Evolutionary conservation across 179 eudicot genomes (phyloP), one percentile per base, ranked within the genome.

Genomic region (Amaranthus tricolor): DNA sequence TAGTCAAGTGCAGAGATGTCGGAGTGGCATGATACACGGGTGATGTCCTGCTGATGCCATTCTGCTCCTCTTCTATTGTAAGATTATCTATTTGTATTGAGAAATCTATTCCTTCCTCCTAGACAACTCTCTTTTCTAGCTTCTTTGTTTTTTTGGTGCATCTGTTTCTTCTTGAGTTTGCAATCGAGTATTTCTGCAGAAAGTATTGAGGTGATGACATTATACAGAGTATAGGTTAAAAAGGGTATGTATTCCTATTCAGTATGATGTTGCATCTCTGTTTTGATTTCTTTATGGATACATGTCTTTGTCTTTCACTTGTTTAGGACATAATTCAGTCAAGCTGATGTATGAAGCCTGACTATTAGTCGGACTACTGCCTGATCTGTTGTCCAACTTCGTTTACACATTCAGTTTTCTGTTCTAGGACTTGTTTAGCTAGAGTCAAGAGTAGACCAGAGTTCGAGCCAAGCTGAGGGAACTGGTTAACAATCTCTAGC

Each of bases 1-100:
- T 70, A 57, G 80, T 16, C 70, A 58, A 21, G 21, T 71, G n/a
- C 48, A 63, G 74, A 68, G 67, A 59, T 73, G 75, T 74, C 64
- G 14, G 21, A 70, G 66, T 74, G 68, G 73, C 70, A n/a, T 70
- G 73, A 21, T 66, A 21, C 50, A n/a, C 40, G 14, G 19, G 68
- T 71, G 72, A 66, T 48, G 67, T 44, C 19, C 17, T 24, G 58
- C 53, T 43, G 60, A 45, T 70, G 61, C 9, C 74, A 62, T 69
- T 55, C 20, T 12, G 45, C 45, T 62, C 68, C 53, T 70, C 44
- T 17, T 13, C 51, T 67, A 74, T 81, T 76, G 73, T 76, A 71
- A 53, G 59, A 48, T 54, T 55, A 65, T 76, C 63, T 40, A 52
- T 70, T n/a, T 24, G 21, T 76, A 44, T 45, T 52, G 73, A 59